Conservation (phyloP, 2,329 filamentous ascomycete species). For the Ophiognomonia clavigignenti-juglandacearum region DNA sequence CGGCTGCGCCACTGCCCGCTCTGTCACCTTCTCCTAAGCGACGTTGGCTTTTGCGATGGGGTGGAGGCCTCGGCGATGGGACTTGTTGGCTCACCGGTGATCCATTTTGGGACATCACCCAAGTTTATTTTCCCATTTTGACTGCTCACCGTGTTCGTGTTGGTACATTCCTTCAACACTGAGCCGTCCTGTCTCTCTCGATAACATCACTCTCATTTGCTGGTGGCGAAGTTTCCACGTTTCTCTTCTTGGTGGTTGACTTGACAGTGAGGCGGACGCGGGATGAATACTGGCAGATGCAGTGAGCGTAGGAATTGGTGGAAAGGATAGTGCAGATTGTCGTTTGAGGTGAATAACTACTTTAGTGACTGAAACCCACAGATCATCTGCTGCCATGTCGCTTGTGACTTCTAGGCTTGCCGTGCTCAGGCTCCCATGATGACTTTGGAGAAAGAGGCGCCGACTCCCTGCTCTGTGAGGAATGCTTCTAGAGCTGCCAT, state of each 20-base stretch:
- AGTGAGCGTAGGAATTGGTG: too few species aligned
- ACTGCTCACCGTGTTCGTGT: neutral
- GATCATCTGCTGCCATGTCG: too few species aligned
- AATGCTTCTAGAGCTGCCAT: conserved; percentile 49
- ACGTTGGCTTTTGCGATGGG: neutral
- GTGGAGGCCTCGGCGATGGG: neutral
- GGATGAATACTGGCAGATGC: too few species aligned
- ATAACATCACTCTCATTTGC: neutral
- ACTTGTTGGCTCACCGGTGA: neutral
- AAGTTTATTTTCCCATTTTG: neutral
- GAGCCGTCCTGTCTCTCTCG: neutral
- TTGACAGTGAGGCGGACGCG: too few species aligned
- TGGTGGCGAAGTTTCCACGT: neutral
- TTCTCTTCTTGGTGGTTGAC: neutral
- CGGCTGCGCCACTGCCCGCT: conserved; percentile 4
- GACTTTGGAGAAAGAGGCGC: conserved; percentile 39
- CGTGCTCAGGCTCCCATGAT: conserved; percentile 22
- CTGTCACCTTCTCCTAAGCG: conserved; percentile 1
- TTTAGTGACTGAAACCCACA: too few species aligned
- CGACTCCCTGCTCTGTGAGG: conserved; percentile 39
- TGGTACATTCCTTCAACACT: neutral
- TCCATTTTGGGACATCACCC: too few species aligned
- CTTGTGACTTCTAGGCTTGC: too few species aligned
- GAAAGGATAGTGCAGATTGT: too few species aligned
- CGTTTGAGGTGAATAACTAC: too few species aligned